phyloP scores from a whole-genome alignment of 2,329 filamentous ascomycete species.

The Metarhizium brunneum region DNA sequence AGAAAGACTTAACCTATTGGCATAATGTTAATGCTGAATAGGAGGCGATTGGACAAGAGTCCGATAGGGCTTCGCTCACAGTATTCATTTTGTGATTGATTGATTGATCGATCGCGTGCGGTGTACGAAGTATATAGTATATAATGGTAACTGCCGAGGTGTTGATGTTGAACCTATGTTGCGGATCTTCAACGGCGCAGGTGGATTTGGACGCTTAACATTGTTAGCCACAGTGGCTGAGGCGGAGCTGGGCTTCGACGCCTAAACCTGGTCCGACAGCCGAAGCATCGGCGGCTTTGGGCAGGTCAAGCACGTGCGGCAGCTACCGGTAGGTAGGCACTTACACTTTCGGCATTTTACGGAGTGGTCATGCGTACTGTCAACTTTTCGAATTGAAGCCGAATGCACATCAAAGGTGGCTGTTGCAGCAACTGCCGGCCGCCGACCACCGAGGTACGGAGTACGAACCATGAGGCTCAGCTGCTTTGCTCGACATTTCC shows the following conservation, averaged over 20 bases:
- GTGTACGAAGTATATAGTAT: not conserved
- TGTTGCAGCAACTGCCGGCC: too few relatives aligned
- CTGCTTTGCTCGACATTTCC: too few relatives aligned
- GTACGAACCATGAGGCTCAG: too few relatives aligned
- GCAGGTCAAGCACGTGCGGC: not conserved
- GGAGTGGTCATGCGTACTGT: too few relatives aligned
- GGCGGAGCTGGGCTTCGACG: not conserved
- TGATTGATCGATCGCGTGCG: not conserved
- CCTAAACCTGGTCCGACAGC: not conserved
- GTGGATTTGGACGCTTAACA: not conserved
- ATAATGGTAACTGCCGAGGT: not conserved
- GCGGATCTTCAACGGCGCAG: not conserved
- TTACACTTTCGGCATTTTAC: too few relatives aligned
- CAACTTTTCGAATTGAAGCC: too few relatives aligned
- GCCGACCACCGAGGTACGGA: too few relatives aligned
- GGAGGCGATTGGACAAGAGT: not conserved
- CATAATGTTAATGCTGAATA: slow-evolving; percentile 1
- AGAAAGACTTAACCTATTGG: slow-evolving; percentile 53
- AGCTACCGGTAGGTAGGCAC: not conserved
- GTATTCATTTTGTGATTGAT: slow-evolving; percentile 39
- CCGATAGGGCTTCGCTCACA: slow-evolving; percentile 24
- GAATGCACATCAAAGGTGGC: too few relatives aligned
- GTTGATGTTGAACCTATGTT: not conserved
- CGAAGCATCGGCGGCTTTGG: not conserved
- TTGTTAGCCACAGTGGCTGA: not conserved